A percentile compares a stretch with the other conserved stretches of the same genome.
These are phyloP conservation scores for Colletotrichum lini DNA, from an alignment of 2,329 filamentous ascomycete genomes.

Conservation along the genomic window DNA sequence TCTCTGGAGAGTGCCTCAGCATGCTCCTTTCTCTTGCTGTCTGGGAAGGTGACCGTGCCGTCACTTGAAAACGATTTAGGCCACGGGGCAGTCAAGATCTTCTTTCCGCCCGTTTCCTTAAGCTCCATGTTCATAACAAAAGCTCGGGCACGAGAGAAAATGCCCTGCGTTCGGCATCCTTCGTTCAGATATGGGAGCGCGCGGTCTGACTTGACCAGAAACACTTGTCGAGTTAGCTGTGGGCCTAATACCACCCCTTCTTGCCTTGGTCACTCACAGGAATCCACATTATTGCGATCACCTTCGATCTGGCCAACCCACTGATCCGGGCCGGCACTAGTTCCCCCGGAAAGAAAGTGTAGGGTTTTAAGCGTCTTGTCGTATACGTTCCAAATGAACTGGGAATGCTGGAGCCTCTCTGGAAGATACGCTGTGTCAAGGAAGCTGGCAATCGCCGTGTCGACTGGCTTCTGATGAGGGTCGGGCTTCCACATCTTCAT, in stretches of 20 bases:
- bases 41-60: conserved; percentile 55
- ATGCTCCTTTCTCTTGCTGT: conserved; percentile 48
- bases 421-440: conserved; percentile 68
- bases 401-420: conserved; percentile 59
- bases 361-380: conserved; percentile 60
- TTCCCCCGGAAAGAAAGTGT: conserved; percentile 60
- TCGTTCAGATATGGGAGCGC: conserved; percentile 60
- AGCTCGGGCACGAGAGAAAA: conserved; percentile 54
- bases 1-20: conserved; percentile 46
- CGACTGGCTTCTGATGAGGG: conserved; percentile 58
- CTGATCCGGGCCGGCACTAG: conserved; percentile 61
- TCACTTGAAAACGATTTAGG: conserved; percentile 54
- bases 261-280: conserved; percentile 45
- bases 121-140: conserved; percentile 57
- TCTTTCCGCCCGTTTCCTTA: conserved; percentile 54
- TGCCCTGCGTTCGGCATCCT: conserved; percentile 51
- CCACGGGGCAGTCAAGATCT: conserved; percentile 62
- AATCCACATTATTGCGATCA: conserved; percentile 54
- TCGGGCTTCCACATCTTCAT: conserved; percentile 23
- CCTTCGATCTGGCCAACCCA: conserved; percentile 62
- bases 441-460: conserved; percentile 62
- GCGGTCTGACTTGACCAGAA: conserved; percentile 60
- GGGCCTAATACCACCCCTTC: too few relatives aligned
- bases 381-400: conserved; percentile 61
- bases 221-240: conserved; percentile 50